A percentile compares a stretch with the other conserved stretches of the same genome.
These are phyloP conservation scores for Lachnellula suecica DNA, from an alignment of 2,329 filamentous ascomycete species.

Conservation along the genomic window DNA sequence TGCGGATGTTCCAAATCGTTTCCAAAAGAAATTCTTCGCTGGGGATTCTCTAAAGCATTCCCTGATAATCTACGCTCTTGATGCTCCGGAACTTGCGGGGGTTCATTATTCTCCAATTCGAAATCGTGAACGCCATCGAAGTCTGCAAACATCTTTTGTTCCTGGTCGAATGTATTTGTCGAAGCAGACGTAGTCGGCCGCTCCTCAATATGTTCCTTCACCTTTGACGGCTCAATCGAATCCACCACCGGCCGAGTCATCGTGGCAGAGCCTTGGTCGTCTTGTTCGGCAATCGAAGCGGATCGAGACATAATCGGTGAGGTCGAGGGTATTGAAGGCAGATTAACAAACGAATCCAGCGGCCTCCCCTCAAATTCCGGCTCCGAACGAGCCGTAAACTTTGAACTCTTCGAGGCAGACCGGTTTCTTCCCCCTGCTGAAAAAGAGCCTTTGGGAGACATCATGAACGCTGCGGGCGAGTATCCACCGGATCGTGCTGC, in stretches of 20 bases:
- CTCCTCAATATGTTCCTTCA: constrained; percentile 10
- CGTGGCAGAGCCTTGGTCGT: constrained; percentile 25
- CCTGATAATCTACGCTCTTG: constrained; percentile 8
- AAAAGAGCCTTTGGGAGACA: constrained; percentile 65
- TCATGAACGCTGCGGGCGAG: constrained; percentile 65
- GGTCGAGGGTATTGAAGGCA: constrained; percentile 15
- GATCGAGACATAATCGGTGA: constrained; percentile 23
- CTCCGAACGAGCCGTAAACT: constrained; percentile 31
- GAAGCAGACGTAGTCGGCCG: constrained; percentile 28
- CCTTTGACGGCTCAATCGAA: constrained; percentile 11
- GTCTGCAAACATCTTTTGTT: constrained; percentile 68
- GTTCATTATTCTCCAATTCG: constrained; percentile 49
- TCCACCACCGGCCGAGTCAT: constrained; percentile 24
- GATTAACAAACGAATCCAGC: constrained; percentile 32
- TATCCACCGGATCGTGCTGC: constrained; percentile 68
- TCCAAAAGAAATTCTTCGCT: constrained; percentile 14
- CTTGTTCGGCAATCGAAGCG: constrained; percentile 28
- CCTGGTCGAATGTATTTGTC: constrained; percentile 59
- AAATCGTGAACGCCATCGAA: constrained; percentile 66
- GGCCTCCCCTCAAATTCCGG: constrained; percentile 34
- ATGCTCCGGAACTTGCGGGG: background rate
- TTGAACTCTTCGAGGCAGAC: constrained; percentile 54
- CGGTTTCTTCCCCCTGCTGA: constrained; percentile 46
- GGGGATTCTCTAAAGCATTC: background rate
- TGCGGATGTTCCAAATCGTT: constrained; percentile 8